Conservation (phyloP, 495 filamentous ascomycete species). For the Trichoderma gamsii region DNA sequence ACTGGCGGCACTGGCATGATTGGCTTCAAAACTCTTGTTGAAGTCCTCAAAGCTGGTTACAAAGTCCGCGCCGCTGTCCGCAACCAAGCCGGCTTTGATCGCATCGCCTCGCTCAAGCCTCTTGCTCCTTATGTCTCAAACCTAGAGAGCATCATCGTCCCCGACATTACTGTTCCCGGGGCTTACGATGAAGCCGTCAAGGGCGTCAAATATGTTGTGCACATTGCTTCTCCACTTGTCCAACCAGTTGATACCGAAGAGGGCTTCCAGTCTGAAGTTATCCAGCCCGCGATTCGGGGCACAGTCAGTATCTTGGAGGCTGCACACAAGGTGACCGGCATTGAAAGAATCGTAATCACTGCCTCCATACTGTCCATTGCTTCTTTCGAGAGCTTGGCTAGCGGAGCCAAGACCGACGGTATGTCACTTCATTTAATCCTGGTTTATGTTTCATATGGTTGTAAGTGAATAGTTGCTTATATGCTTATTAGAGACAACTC, state of each 20-base stretch:
- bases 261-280: constrained; percentile 24
- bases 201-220: constrained; percentile 37
- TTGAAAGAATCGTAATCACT: constrained; percentile 59
- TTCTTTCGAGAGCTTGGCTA: constrained; percentile 13
- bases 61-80: constrained; percentile 33
- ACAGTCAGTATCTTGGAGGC: constrained; percentile 69
- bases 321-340: constrained; percentile 50
- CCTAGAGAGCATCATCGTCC: constrained; percentile 32
- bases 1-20: constrained; percentile 15
- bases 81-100: constrained; percentile 22
- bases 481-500: constrained; percentile 23
- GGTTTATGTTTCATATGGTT: neutral
- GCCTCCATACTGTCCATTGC: constrained; percentile 36
- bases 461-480: constrained; percentile 23
- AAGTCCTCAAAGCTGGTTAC: constrained; percentile 25
- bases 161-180: constrained; percentile 33
- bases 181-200: constrained; percentile 39
- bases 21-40: constrained; percentile 24
- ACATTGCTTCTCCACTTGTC: constrained; percentile 38
- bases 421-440: constrained; percentile 21
- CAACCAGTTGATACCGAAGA: neutral
- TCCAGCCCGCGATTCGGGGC: constrained; percentile 68
- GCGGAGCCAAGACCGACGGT: neutral
- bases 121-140: constrained; percentile 18
- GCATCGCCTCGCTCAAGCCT: constrained; percentile 18